Base-by-base conservation (phyloP, 345 rosid species). In the Dovyalis caffra region DNA sequence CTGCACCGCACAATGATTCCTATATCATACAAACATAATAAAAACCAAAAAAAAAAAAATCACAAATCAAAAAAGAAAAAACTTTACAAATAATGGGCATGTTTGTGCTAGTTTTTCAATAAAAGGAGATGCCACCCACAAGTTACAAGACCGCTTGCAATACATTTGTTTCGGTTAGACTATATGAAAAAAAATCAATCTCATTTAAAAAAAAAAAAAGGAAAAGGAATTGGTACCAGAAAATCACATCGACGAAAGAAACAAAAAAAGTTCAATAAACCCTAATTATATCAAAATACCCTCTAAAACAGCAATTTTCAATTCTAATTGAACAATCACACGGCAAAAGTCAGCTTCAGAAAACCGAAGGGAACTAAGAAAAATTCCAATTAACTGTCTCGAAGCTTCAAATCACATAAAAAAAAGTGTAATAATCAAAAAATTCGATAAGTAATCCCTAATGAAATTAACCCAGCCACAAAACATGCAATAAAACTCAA, bases 1-100 rank as follows among this genome's bases (percentile, higher is more conserved):
- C 33, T 35, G 65, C 74, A 71, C 74, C 65, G 33, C 64, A 34
- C 25, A 34, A 53, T 21, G 58, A 56, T 56, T 45, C 75, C 58
- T 45, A 45, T 57, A 73, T 72, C 68, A 45, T 29, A 34, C 60
- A 73, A 21, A 57, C 58, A 56, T 56, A 0, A 56, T 11, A 3
- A 25, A 25, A 53, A n/a, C 56, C n/a, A n/a, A n/a, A 51, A 68
- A 31, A 33, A 12, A 57, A 16, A 15, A 57, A 2, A 35, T 23
- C 15, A 3, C 38, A 3, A 15, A 10, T 25, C 4, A 23, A 35
- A 11, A 12, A n/a, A 15, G 29, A 9, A 21, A 14, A 10, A 35
- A 35, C 16, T 21, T 35, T 6, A 3, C 28, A 21, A 5, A 64
- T 21, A 20, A 64, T 8, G 40, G 61, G 23, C 40, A 33, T 32